phyloP scores from a whole-genome alignment of 805 yeast species.

The Kodamaea jinghongensis region DNA sequence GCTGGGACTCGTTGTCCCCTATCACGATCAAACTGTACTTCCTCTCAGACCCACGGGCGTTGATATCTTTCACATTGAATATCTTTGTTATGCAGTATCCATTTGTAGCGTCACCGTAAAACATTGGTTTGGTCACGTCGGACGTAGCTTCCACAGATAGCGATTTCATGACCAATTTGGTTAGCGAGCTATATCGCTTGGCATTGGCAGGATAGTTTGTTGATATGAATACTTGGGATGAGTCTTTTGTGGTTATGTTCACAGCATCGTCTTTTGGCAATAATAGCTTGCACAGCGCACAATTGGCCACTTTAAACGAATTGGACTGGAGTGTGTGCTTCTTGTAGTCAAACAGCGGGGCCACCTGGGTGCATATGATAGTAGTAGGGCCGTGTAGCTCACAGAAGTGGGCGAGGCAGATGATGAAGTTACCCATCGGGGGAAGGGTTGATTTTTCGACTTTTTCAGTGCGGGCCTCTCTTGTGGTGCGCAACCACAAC shows the following conservation, averaged over 20 bases:
- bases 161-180: constrained; percentile 60
- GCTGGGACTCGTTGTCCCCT: constrained; percentile 49
- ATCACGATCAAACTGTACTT: constrained; percentile 61
- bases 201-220: constrained; percentile 58
- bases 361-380: constrained; percentile 57
- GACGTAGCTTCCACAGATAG: constrained; percentile 64
- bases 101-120: constrained; percentile 58
- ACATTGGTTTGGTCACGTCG: constrained; percentile 58
- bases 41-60: constrained; percentile 74
- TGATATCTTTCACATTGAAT: constrained; percentile 60
- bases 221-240: constrained; percentile 41
- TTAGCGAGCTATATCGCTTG: constrained; percentile 49
- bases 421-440: constrained; percentile 27
- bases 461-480: no score
- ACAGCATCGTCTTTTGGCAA: constrained; percentile 43
- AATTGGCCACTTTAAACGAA: constrained; percentile 42
- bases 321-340: constrained; percentile 28
- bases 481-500: no score
- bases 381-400: constrained; percentile 75
- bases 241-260: constrained; percentile 17
- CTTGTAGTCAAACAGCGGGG: constrained; percentile 18
- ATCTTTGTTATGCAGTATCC: constrained; percentile 61
- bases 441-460: no score
- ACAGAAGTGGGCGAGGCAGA: constrained; percentile 70
- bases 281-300: constrained; percentile 58